These are phyloP conservation scores for Cyberlindnera petersonii DNA, from an alignment of 805 yeast genomes.

Conservation along the genomic window DNA sequence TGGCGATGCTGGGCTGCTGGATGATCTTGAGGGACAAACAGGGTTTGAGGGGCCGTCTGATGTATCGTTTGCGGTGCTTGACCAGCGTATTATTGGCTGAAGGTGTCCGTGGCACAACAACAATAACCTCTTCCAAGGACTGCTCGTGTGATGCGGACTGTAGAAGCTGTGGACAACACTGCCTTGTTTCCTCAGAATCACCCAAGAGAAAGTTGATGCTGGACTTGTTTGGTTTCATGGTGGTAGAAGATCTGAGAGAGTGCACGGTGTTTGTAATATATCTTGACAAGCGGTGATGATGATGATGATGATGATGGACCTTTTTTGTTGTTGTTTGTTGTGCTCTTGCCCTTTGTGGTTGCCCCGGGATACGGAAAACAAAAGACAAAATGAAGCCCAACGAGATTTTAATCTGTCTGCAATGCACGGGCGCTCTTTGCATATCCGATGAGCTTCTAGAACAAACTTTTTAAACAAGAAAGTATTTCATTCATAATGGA, in stretches of 20 bases:
- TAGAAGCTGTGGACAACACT: not conserved
- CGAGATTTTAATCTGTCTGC: too few species aligned
- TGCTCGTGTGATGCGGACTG: not conserved
- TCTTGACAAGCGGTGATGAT: too few species aligned
- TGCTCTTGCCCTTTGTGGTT: too few species aligned
- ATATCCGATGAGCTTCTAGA: too few species aligned
- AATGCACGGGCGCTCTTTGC: too few species aligned
- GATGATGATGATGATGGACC: too few species aligned
- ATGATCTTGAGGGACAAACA: slow-evolving; percentile 20
- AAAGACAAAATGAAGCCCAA: too few species aligned
- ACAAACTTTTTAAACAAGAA: too few species aligned
- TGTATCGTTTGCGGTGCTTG: slow-evolving; percentile 12
- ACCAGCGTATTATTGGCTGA: slow-evolving; percentile 1
- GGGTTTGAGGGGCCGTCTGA: slow-evolving; percentile 20
- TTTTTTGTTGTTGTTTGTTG: too few species aligned
- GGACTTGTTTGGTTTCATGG: slow-evolving; percentile 19
- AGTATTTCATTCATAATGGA: too few species aligned
- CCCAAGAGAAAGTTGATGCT: slow-evolving; percentile 22
- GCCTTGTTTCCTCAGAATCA: slow-evolving; percentile 2
- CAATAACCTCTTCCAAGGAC: slow-evolving; percentile 5
- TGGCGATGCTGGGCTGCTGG: slow-evolving; percentile 31
- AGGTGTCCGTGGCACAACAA: slow-evolving; percentile 15
- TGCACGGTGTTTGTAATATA: not conserved
- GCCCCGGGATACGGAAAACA: too few species aligned
- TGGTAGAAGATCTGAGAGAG: slow-evolving; percentile 3